phyloP scores from a whole-genome alignment of 176 grass and related monocot species.

The Oropetium thomaeum region DNA sequence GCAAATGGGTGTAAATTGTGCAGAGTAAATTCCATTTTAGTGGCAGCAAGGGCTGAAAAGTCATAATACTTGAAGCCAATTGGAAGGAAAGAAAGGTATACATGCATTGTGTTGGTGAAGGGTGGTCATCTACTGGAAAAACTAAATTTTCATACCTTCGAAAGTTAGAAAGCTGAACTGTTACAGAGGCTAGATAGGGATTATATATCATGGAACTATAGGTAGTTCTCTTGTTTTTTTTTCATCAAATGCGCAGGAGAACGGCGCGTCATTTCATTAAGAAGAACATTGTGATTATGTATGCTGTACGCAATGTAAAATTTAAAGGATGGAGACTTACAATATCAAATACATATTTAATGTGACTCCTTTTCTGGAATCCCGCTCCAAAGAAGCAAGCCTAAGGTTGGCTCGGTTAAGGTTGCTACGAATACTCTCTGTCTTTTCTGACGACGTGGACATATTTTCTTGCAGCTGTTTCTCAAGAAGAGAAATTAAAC shows the following conservation, averaged over 20 bases:
- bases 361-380: conserved; percentile 51
- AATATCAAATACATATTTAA: conserved; percentile 85
- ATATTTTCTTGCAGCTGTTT: conserved; percentile 66
- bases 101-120: background rate
- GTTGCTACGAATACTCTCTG: conserved; percentile 38
- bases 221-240: too few species aligned
- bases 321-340: conserved; percentile 54
- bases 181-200: background rate
- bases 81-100: background rate
- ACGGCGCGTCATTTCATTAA: too few species aligned
- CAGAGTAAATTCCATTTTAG: conserved; percentile 1
- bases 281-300: background rate
- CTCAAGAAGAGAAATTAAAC: conserved; percentile 72
- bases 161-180: background rate
- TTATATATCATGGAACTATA: background rate
- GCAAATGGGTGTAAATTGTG: background rate
- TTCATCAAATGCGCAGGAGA: too few species aligned
- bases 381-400: conserved; percentile 58
- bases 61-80: background rate
- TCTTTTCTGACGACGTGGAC: conserved; percentile 32
- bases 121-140: background rate
- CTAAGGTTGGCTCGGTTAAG: conserved; percentile 52
- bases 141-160: background rate
- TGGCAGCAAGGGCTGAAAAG: background rate
- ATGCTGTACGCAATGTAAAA: conserved; percentile 11